Base-by-base conservation (phyloP, 192 early-diverging fungal species). In the Podila horticola region DNA sequence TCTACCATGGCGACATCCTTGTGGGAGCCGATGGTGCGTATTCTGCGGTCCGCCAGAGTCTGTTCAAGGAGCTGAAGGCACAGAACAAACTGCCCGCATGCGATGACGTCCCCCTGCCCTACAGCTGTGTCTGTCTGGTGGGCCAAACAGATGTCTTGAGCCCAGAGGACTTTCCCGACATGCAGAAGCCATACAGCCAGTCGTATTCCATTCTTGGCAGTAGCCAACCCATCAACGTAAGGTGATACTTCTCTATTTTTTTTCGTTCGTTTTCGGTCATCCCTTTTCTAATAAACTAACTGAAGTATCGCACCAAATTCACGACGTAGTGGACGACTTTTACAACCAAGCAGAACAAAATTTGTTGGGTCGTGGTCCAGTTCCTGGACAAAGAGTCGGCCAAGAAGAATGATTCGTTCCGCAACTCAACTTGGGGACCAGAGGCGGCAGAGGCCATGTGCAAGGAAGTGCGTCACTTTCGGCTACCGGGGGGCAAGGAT, bases 361-460 rank as follows among this genome's bases (percentile, higher is more conserved):
- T 74, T 1, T 74, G 72, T 15, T 74, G 72, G 72, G 50, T 60
- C 38, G 58, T 74, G 3, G 64, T 74, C 3, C 50, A 62, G 15
- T 33, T 50, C 19, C 45, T 74, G 11, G 55, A 74, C n/a, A 34
- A 66, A 24, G 55, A 50, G 17, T 33, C 72, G 0, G 22, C 28
- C 52, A 66, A 66, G 17, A 5, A 22, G 13, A 6, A 74, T 6
- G 72, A 74, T 45, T 55, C 31, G 20, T 74, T 74, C 24, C 63
- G 72, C 3, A 55, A 55, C 28, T 74, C 72, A 10, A 64, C 65
- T 22, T 74, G 72, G 72, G 72, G 72, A 4, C 41, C 72, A 17
- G 72, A 74, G 45, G 72, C 72, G 24, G 72, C 72, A 11, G 72
- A 59, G n/a, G 31, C 58, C 0, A 74, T 74, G 72, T 49, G 64